Percentiles rank a stretch among this genome's conserved stretches.
These are phyloP conservation scores for Sporothrix schenckii DNA, from an alignment of 2,329 filamentous ascomycete species.

Conservation along the genomic window DNA sequence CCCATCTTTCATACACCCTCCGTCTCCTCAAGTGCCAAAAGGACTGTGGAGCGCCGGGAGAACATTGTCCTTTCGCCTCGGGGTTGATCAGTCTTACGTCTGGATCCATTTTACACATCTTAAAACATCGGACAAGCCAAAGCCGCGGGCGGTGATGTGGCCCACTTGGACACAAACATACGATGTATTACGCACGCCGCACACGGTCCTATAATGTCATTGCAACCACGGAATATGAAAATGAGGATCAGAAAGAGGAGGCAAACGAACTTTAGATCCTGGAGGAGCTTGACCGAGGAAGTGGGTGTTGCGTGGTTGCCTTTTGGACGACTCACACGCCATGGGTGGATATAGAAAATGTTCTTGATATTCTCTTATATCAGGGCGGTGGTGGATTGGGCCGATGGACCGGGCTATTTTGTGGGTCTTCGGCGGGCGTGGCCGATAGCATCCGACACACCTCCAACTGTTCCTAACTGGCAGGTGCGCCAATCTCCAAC, in stretches of 20 bases:
- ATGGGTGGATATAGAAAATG: slow-evolving; percentile 21
- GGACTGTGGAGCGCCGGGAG: not conserved
- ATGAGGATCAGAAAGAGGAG: not conserved
- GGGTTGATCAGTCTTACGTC: not conserved
- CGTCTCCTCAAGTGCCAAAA: not conserved
- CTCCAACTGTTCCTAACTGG: not conserved
- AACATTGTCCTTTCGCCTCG: not conserved
- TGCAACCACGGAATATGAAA: not conserved
- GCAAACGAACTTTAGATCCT: not conserved
- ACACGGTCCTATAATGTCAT: not conserved
- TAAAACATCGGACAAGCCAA: not conserved
- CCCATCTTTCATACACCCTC: not conserved
- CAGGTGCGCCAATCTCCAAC: not conserved
- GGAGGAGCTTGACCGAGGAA: not conserved
- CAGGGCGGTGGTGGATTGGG: slow-evolving; percentile 22
- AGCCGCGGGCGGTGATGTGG: not conserved
- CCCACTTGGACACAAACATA: not conserved
- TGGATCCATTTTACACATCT: not conserved
- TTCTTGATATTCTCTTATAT: not conserved
- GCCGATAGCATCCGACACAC: slow-evolving; percentile 1
- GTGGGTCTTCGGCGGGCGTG: not conserved
- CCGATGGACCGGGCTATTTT: slow-evolving; percentile 23
- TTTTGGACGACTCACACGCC: not conserved
- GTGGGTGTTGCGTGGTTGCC: not conserved
- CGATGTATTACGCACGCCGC: not conserved